phyloP scores from a whole-genome alignment of 1,284 basidiomycete genomes.

The Tranzscheliella williamsii region DNA sequence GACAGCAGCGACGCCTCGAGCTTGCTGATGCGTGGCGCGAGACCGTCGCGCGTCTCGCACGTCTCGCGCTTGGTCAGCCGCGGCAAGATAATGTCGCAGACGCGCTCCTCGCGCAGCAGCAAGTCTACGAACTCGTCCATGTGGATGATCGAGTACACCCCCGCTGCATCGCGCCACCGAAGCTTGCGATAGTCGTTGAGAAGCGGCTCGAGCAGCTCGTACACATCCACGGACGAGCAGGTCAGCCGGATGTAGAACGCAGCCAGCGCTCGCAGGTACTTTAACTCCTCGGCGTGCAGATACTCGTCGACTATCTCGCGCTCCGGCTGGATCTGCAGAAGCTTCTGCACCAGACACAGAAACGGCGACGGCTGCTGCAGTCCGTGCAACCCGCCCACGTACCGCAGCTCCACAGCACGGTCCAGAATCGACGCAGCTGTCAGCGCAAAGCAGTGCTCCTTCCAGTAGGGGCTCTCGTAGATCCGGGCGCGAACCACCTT shows the following conservation, averaged over 20 bases:
- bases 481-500: constrained; percentile 94
- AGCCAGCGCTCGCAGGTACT: constrained; percentile 88
- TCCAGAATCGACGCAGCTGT: constrained; percentile 87
- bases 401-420: constrained; percentile 78
- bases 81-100: constrained; percentile 94
- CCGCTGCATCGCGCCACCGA: constrained; percentile 72
- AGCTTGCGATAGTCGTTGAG: constrained; percentile 92
- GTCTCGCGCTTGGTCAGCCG: constrained; percentile 82
- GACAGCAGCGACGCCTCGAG: constrained; percentile 76
- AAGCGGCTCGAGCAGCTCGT: constrained; percentile 88
- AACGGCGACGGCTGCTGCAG: constrained; percentile 49
- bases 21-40: constrained; percentile 69
- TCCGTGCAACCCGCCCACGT: constrained; percentile 75
- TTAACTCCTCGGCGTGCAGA: constrained; percentile 86
- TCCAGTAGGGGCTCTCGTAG: constrained; percentile 95
- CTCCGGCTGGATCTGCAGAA: constrained; percentile 95
- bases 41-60: constrained; percentile 86
- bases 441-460: constrained; percentile 69
- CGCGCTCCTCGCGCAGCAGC: constrained; percentile 83
- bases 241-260: constrained; percentile 94
- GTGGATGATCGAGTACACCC: constrained; percentile 70
- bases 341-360: constrained; percentile 89
- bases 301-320: constrained; percentile 95
- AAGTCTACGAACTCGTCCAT: constrained; percentile 92
- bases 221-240: constrained; percentile 84